Percentiles rank a stretch among this genome's conserved stretches.
phyloP scores from a whole-genome alignment of 2,329 filamentous ascomycete species.

The Parastagonospora avenae region DNA sequence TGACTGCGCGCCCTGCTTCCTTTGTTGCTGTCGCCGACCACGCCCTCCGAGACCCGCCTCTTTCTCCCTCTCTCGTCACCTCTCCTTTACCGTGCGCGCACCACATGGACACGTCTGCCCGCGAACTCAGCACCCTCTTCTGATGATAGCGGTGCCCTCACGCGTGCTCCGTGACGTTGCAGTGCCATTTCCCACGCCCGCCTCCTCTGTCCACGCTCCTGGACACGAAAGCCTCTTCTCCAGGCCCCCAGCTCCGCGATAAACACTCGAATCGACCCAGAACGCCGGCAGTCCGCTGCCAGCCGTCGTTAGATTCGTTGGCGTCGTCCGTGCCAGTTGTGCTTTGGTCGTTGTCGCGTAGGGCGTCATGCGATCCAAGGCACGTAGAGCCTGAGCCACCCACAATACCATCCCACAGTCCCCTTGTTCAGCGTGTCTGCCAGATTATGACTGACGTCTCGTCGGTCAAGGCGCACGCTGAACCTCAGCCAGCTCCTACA shows the following conservation, averaged over 20 bases:
- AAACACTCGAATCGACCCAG: constrained; percentile 13
- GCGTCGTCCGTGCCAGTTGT: constrained; percentile 29
- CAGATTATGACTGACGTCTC: constrained; percentile 52
- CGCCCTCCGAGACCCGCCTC: constrained; percentile 32
- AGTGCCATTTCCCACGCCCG: constrained; percentile 28
- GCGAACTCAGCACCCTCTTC: constrained; percentile 16
- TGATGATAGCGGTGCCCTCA: constrained; percentile 23
- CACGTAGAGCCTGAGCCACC: constrained; percentile 44
- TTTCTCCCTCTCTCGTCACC: constrained; percentile 25
- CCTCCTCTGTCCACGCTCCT: constrained; percentile 23
- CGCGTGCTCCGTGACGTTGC: constrained; percentile 21
- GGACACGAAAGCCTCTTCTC: constrained; percentile 36
- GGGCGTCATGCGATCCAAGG: constrained; percentile 51
- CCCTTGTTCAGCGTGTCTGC: constrained; percentile 27
- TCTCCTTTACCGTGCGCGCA: constrained; percentile 30
- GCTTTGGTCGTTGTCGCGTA: constrained; percentile 38
- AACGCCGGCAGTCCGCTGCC: constrained; percentile 16
- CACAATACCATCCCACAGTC: constrained; percentile 26
- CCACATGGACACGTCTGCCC: constrained; percentile 21
- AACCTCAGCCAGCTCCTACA: constrained; percentile 47
- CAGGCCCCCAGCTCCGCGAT: constrained; percentile 17
- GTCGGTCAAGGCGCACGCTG: constrained; percentile 50
- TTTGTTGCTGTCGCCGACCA: constrained; percentile 32
- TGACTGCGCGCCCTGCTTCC: constrained; percentile 30
- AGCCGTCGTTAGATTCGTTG: constrained; percentile 30